These are phyloP conservation scores for Phaeotremella fagi DNA, from an alignment of 768 basidiomycete genomes.

Conservation along the genomic window DNA sequence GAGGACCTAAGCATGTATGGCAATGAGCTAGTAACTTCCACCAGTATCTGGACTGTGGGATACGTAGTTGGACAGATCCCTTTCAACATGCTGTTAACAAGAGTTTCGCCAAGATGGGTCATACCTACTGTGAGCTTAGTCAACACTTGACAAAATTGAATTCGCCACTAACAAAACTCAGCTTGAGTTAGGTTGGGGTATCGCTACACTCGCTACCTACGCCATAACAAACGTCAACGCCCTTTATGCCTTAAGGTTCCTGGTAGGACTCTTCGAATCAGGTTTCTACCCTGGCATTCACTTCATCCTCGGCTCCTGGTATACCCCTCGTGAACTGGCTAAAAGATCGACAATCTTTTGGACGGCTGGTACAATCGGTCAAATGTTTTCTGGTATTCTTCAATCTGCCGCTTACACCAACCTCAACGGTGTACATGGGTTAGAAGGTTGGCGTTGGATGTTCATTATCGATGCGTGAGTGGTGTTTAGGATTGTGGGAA, in stretches of 20 bases:
- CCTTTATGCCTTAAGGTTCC: constrained; percentile 40
- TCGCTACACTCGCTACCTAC: constrained; percentile 36
- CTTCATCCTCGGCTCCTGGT: constrained; percentile 42
- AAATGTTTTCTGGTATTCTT: constrained; percentile 36
- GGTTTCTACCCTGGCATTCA: constrained; percentile 45
- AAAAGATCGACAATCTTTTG: constrained; percentile 43
- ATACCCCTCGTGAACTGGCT: constrained; percentile 37
- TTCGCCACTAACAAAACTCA: neutral
- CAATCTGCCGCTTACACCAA: constrained; percentile 38
- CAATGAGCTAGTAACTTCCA: constrained; percentile 30
- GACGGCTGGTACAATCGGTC: constrained; percentile 30
- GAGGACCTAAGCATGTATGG: constrained; percentile 37
- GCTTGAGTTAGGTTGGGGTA: constrained; percentile 39
- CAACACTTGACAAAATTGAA: neutral
- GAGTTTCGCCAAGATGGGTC: constrained; percentile 38
- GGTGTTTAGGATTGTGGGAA: neutral
- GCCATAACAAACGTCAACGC: constrained; percentile 30
- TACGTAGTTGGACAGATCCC: constrained; percentile 32
- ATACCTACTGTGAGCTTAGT: constrained; percentile 20
- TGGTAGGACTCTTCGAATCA: constrained; percentile 43
- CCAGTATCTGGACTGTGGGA: constrained; percentile 37
- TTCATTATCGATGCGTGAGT: constrained; percentile 19
- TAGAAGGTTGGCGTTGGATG: constrained; percentile 31
- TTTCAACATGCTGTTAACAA: constrained; percentile 30
- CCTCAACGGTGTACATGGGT: constrained; percentile 28